phyloP scores from a whole-genome alignment of 2,329 filamentous ascomycete genomes.

The Lachnellula subtilissima region DNA sequence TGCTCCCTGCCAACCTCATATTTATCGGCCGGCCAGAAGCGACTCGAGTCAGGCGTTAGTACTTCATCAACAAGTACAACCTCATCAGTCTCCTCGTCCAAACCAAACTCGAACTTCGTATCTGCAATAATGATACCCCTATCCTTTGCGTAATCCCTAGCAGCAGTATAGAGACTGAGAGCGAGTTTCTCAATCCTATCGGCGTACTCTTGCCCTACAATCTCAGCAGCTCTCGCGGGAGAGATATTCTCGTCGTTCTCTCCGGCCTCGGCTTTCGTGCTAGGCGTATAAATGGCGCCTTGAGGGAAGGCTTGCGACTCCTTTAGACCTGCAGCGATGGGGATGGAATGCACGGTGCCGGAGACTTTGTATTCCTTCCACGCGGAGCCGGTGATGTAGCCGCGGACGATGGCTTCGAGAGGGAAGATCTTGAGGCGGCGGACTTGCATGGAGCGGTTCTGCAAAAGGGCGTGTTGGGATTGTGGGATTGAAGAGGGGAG shows the following conservation, averaged over 20 bases:
- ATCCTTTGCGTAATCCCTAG: slow-evolving; percentile 48
- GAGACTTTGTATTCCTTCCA: slow-evolving; percentile 63
- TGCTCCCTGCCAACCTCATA: slow-evolving; percentile 72
- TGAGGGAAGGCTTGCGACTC: slow-evolving; percentile 58
- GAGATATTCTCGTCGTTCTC: slow-evolving; percentile 68
- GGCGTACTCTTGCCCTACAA: slow-evolving; percentile 53
- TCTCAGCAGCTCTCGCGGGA: slow-evolving; percentile 44
- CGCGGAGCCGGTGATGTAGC: slow-evolving; percentile 68
- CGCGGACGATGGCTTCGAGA: slow-evolving; percentile 67
- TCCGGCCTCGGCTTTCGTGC: slow-evolving; percentile 64
- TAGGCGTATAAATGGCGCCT: slow-evolving; percentile 59
- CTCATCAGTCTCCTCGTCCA: slow-evolving; percentile 53
- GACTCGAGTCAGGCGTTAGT: slow-evolving; percentile 72
- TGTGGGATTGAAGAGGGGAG: slow-evolving; percentile 47
- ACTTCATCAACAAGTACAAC: slow-evolving; percentile 70
- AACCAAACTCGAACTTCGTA: slow-evolving; percentile 70
- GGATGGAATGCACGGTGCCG: slow-evolving; percentile 62
- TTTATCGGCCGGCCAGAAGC: slow-evolving; percentile 76
- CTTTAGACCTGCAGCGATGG: slow-evolving; percentile 50
- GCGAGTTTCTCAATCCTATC: slow-evolving; percentile 53
- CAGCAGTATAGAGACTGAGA: slow-evolving; percentile 54
- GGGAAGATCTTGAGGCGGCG: slow-evolving; percentile 59
- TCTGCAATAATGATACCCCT: slow-evolving; percentile 68
- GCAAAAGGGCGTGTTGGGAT: slow-evolving; percentile 38
- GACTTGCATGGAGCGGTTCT: slow-evolving; percentile 61